Conservation (phyloP, 2,329 filamentous ascomycete species). For the Didymosphaeria variabile region DNA sequence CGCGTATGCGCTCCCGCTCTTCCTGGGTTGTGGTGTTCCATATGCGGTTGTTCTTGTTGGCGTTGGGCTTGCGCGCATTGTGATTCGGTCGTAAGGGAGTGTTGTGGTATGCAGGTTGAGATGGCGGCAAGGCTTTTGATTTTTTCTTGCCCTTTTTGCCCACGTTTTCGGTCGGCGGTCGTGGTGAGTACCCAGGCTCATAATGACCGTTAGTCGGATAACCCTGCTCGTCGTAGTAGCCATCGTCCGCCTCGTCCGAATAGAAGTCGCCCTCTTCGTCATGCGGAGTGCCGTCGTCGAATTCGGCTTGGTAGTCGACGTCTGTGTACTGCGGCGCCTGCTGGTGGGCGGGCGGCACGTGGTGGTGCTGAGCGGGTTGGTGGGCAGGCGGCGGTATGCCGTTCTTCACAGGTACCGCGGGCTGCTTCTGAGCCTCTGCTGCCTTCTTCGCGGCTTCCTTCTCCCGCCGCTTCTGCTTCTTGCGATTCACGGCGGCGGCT, state of each 20-base stretch:
- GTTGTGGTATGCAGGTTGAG: conserved; percentile 42
- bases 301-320: conserved; percentile 53
- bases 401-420: conserved; percentile 37
- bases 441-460: conserved; percentile 76
- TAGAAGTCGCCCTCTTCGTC: conserved; percentile 50
- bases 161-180: conserved; percentile 30
- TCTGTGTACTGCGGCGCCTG: conserved; percentile 55
- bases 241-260: conserved; percentile 48
- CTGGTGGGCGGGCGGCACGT: conserved; percentile 27
- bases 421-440: conserved; percentile 45
- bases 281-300: conserved; percentile 53
- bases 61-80: conserved; percentile 51
- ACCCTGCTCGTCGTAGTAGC: conserved; percentile 40
- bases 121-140: conserved; percentile 65
- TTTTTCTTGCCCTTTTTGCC: conserved; percentile 71
- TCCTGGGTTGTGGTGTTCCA: conserved; percentile 97
- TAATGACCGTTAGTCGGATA: conserved; percentile 47
- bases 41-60: conserved; percentile 77
- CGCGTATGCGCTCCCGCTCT: conserved; percentile 95
- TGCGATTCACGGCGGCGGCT: conserved; percentile 75
- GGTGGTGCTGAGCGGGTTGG: conserved; percentile 19
- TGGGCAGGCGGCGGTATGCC: conserved; percentile 33
- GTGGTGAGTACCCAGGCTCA: conserved; percentile 34
- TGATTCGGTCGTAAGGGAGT: conserved; percentile 48
- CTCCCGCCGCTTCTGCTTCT: conserved; percentile 92